Evolutionary conservation across 192 early-diverging fungal genomes (phyloP).

Genomic region (Spizellomyces sp.): DNA sequence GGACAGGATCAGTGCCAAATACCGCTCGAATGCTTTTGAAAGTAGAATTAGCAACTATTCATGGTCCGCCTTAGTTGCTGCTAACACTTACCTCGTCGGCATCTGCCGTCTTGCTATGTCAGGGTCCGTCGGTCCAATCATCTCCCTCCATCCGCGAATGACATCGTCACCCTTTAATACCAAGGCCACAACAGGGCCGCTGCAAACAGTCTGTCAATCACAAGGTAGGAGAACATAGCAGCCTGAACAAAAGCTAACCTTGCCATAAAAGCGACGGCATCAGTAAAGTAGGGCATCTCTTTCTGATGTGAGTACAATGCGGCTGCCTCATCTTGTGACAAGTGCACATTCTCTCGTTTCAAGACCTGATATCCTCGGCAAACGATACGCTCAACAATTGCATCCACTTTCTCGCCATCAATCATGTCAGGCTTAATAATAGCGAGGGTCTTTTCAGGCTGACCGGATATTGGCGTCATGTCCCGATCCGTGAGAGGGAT

Average conservation of each 20-base stretch:
- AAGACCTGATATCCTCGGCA: constrained; percentile 48
- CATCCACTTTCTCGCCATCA: constrained; percentile 40
- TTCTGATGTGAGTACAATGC: constrained; percentile 43
- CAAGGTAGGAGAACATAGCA: not conserved
- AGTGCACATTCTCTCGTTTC: constrained; percentile 50
- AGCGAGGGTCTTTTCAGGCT: constrained; percentile 52
- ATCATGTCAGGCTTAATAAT: constrained; percentile 58
- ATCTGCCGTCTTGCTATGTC: constrained; percentile 34
- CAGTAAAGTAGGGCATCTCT: constrained; percentile 43
- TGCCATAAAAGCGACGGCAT: constrained; percentile 41
- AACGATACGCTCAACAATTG: constrained; percentile 54
- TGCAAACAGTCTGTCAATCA: constrained; percentile 2
- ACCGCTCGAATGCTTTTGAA: constrained; percentile 50
- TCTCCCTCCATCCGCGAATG: constrained; percentile 52
- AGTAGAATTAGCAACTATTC: not conserved
- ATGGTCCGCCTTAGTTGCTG: not conserved
- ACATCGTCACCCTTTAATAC: constrained; percentile 58
- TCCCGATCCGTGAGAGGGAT: constrained; percentile 35
- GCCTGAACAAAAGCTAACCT: constrained; percentile 25
- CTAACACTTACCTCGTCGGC: constrained; percentile 41
- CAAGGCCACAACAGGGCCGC: constrained; percentile 42
- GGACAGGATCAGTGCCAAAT: constrained; percentile 50
- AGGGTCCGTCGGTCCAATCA: constrained; percentile 55
- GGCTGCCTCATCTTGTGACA: constrained; percentile 40
- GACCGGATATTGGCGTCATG: not conserved